phyloP scores from a whole-genome alignment of 2,329 filamentous ascomycete species.

The Aspergillus latus region DNA sequence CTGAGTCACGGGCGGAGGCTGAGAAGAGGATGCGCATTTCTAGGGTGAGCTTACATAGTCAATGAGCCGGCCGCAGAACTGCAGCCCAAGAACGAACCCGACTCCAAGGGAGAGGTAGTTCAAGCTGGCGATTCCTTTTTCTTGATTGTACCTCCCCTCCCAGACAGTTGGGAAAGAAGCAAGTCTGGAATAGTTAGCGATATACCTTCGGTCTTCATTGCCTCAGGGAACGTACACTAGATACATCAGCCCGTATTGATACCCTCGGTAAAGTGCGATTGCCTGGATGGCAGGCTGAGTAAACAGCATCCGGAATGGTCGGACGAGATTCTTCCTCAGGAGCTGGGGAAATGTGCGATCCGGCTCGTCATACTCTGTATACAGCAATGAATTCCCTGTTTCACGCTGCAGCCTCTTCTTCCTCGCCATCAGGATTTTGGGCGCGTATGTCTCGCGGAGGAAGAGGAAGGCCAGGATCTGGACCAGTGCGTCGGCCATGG shows the following conservation, averaged over 20 bases:
- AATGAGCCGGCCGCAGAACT: slow-evolving; percentile 33
- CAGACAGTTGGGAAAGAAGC: slow-evolving; percentile 57
- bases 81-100: slow-evolving; percentile 59
- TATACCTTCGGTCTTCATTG: too few relatives aligned
- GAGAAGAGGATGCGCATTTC: too few relatives aligned
- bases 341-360: slow-evolving; percentile 1
- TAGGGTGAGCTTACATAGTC: slow-evolving; percentile 8
- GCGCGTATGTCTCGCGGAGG: slow-evolving; percentile 65
- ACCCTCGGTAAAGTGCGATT: slow-evolving; percentile 55
- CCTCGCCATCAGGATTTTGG: slow-evolving; percentile 59
- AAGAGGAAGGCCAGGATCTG: slow-evolving; percentile 62
- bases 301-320: slow-evolving; percentile 56
- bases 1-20: too few relatives aligned
- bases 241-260: slow-evolving; percentile 53
- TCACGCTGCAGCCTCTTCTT: slow-evolving; percentile 48
- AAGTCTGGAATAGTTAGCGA: slow-evolving; percentile 14
- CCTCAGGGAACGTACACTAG: slow-evolving; percentile 21
- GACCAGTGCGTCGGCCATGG: slow-evolving; percentile 61
- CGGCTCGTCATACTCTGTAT: slow-evolving; percentile 35
- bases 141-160: slow-evolving; percentile 54
- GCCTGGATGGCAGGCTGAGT: slow-evolving; percentile 63
- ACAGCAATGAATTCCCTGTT: slow-evolving; percentile 34
- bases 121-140: slow-evolving; percentile 57
- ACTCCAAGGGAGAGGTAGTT: slow-evolving; percentile 64
- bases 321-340: slow-evolving; percentile 42